These are phyloP conservation scores for Kondoa malvinella DNA, from an alignment of 768 basidiomycete species.

Conservation along the genomic window DNA sequence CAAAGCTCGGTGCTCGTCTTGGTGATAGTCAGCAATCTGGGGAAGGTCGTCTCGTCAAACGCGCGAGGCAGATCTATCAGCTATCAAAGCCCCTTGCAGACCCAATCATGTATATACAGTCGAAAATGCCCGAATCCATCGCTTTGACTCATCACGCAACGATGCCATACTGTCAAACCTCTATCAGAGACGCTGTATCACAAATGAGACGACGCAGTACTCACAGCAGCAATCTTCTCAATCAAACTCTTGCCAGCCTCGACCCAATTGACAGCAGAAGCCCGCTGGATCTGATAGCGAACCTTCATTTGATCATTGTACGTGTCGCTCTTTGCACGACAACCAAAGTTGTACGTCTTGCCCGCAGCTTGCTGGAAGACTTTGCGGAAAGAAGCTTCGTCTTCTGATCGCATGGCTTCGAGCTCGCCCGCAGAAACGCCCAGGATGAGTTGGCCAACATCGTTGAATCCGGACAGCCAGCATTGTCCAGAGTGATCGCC, in stretches of 20 bases:
- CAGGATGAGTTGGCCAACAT: conserved; percentile 60
- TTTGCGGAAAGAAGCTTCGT: conserved; percentile 44
- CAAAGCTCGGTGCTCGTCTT: too few relatives aligned
- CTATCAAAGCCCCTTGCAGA: too few relatives aligned
- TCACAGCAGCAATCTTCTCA: background rate
- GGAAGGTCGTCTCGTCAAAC: too few relatives aligned
- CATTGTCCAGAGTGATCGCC: conserved; percentile 77
- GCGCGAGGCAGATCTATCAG: too few relatives aligned
- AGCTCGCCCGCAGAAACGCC: conserved; percentile 64
- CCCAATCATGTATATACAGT: too few relatives aligned
- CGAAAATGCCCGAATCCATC: too few relatives aligned
- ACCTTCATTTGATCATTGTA: conserved; percentile 42
- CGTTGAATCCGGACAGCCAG: conserved; percentile 93
- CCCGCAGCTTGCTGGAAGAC: conserved; percentile 51
- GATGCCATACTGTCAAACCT: background rate
- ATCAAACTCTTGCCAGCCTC: conserved; percentile 1
- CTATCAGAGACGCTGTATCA: too few relatives aligned
- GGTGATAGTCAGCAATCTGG: too few relatives aligned
- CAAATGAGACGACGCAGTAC: background rate
- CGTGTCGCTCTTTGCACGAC: conserved; percentile 70
- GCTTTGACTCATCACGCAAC: too few relatives aligned
- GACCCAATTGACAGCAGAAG: background rate
- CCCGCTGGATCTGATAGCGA: conserved; percentile 15
- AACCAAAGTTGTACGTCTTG: conserved; percentile 60
- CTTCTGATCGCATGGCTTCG: conserved; percentile 50